Conservation (phyloP, 352 stramenopile species). For the Globisporangium uncinulatum region DNA sequence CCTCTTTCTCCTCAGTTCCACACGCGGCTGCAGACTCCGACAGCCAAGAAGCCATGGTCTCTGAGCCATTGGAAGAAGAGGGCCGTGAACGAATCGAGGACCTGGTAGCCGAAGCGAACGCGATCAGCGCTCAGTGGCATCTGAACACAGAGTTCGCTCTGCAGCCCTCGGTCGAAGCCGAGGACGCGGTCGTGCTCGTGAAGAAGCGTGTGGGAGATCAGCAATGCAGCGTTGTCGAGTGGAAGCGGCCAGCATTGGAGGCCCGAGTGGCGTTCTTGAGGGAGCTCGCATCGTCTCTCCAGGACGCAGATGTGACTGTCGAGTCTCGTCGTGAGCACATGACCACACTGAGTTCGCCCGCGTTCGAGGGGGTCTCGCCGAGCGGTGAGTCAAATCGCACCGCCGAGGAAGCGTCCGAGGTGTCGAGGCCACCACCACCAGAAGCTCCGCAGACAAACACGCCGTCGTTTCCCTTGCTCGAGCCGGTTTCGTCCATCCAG, state of each 20-base stretch:
- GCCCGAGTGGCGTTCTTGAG: slow-evolving; percentile 42
- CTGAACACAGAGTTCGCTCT: slow-evolving; percentile 43
- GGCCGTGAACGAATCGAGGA: slow-evolving; percentile 2
- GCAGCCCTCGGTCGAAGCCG: neutral
- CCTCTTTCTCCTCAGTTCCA: neutral
- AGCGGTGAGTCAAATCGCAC: slow-evolving; percentile 17
- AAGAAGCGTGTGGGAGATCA: slow-evolving; percentile 42
- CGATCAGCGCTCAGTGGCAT: slow-evolving; percentile 46
- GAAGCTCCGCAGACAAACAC: neutral
- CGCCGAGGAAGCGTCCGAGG: neutral
- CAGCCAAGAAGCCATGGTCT: too few species aligned
- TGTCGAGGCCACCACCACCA: slow-evolving; percentile 2
- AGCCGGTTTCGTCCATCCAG: neutral
- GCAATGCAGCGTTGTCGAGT: slow-evolving; percentile 37
- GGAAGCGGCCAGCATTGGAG: slow-evolving; percentile 36
- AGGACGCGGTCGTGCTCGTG: slow-evolving; percentile 21
- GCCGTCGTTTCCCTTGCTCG: neutral
- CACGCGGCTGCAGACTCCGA: neutral
- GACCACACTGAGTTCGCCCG: neutral
- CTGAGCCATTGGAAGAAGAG: neutral
- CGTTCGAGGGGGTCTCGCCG: slow-evolving; percentile 10
- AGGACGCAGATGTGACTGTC: slow-evolving; percentile 6
- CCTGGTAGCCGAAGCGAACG: slow-evolving; percentile 52
- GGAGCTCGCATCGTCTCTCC: slow-evolving; percentile 35
- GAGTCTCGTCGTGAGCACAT: slow-evolving; percentile 1